Conservation (phyloP, 345 rosid species). For the Kandelia obovata region DNA sequence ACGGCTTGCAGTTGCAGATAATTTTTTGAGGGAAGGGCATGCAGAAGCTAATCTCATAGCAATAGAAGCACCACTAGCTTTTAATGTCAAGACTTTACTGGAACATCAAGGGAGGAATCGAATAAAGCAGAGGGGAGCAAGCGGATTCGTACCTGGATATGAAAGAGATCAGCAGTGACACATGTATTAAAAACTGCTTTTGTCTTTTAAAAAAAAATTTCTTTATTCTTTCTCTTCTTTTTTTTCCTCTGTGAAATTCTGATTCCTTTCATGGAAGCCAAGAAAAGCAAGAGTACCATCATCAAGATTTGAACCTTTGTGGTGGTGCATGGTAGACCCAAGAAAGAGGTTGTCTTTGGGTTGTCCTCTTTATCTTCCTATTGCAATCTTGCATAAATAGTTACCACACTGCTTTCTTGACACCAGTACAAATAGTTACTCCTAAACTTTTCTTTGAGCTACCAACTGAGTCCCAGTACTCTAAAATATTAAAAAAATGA, state of each 20-base stretch:
- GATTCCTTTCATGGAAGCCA: conserved; percentile 50
- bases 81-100: conserved; percentile 8
- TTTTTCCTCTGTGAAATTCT: conserved; percentile 21
- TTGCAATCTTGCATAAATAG: too few species aligned
- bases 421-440: too few species aligned
- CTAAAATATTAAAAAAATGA: too few species aligned
- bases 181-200: conserved; percentile 21
- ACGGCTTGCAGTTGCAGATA: background rate
- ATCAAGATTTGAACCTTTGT: background rate
- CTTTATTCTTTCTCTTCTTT: conserved; percentile 23
- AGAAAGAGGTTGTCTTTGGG: background rate
- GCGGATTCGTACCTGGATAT: conserved; percentile 10
- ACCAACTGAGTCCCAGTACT: too few species aligned
- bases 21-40: conserved; percentile 5
- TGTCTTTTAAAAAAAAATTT: conserved; percentile 16
- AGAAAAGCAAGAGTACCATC: conserved; percentile 39
- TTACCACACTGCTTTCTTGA: too few species aligned
- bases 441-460: too few species aligned
- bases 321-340: background rate
- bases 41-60: conserved; percentile 11
- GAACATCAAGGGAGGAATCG: conserved; percentile 24
- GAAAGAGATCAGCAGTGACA: conserved; percentile 24
- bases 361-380: background rate
- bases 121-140: conserved; percentile 32
- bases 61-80: background rate